Percentiles rank a stretch among this genome's conserved stretches.
Conservation (phyloP, 2,329 filamentous ascomycete species). For the Rhynchosporium secalis region DNA sequence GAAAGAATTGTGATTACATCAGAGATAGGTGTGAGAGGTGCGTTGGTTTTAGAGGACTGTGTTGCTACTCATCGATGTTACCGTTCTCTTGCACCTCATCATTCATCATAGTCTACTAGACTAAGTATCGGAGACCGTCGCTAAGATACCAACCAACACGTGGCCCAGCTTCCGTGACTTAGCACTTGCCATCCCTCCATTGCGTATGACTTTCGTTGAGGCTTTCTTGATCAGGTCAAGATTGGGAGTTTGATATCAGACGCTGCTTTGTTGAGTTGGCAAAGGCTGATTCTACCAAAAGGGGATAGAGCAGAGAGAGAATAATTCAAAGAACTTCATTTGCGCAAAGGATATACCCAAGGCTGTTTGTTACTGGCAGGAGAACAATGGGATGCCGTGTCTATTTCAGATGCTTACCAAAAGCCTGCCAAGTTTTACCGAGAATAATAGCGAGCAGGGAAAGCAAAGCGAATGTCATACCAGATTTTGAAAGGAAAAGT, state of each 20-base stretch:
- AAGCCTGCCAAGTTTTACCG: conserved; percentile 18
- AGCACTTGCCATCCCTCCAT: conserved; percentile 16
- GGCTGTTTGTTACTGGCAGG: conserved; percentile 11
- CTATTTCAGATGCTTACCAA: conserved; percentile 7
- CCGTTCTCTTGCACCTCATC: too few relatives aligned
- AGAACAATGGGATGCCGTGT: conserved; percentile 14
- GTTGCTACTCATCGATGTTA: too few relatives aligned
- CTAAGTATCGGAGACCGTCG: conserved; percentile 7
- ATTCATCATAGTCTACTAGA: not conserved
- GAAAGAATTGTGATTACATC: too few relatives aligned
- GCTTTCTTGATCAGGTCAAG: conserved; percentile 19
- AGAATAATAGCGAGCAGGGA: not conserved
- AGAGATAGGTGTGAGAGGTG: too few relatives aligned
- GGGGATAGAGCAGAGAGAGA: not conserved
- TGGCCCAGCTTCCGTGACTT: conserved; percentile 9
- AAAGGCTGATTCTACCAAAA: not conserved
- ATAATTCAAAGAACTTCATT: not conserved
- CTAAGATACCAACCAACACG: conserved; percentile 13
- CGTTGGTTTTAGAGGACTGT: too few relatives aligned
- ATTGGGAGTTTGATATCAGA: conserved; percentile 16
- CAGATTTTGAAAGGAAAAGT: too few relatives aligned
- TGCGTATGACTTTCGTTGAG: not conserved
- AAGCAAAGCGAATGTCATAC: too few relatives aligned
- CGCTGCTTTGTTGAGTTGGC: not conserved
- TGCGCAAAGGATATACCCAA: conserved; percentile 8